Base-by-base conservation (phyloP, 495 filamentous ascomycete species). In the Podospora tetraspora region DNA sequence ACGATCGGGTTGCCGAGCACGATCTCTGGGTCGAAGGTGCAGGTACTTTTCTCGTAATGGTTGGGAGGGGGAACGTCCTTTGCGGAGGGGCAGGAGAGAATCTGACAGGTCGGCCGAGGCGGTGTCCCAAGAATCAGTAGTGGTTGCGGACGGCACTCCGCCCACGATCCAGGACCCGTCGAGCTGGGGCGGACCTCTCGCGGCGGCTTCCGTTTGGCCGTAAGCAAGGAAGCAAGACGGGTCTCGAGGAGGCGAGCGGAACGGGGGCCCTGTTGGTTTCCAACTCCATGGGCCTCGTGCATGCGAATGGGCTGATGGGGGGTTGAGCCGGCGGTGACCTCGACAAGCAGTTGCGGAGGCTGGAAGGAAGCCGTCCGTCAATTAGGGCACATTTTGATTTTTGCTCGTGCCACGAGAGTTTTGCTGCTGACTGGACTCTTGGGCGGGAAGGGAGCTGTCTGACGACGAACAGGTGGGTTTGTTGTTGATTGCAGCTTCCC, bases 41-140 rank as follows among this genome's bases (percentile, higher is more conserved):
- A 52, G 43, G 43, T 52, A n/a, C 12, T 52, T 52, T 52, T 52
- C 43, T 13, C 16, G 43, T 52, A 52, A 25, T 13, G 25, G 23
- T 1, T 13, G 59, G 34, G 22, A 19, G 52, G n/a, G 62, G 9
- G 23, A 57, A 32, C 52, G 11, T 30, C 27, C 16, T 29, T 16
- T 10, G 8, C 57, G 32, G 29, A n/a, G 58, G 43, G 2, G 22
- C 32, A 25, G n/a, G 60, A 13, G 60, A 58, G 21, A 66, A 59
- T 8, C 34, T 61, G 65, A 66, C 32, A 43, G n/a, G 58, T 66
- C 65, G 52, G 10, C 57, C 25, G 6, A 22, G 22, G 19, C 43
- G 34, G 58, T 25, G 58, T 66, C 65, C 65, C 65, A 66, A 66
- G 63, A 56, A 66, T 61, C 61, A 58, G 65, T 66, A 61, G 58